These are phyloP conservation scores for Penicillium lividum DNA, from an alignment of 495 filamentous ascomycete species.

Conservation along the genomic window DNA sequence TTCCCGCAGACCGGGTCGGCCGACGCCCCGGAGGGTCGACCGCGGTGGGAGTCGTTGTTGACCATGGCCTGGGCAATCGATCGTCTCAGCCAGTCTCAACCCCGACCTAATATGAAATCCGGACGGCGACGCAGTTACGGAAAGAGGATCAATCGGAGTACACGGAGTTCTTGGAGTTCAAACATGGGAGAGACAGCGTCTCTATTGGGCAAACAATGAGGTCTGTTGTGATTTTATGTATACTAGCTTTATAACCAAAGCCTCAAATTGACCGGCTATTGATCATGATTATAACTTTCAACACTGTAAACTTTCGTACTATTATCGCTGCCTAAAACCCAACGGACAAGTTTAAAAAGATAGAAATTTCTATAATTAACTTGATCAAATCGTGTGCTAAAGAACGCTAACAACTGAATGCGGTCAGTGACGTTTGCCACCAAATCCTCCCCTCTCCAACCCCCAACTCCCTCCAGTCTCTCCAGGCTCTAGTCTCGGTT, in stretches of 20 bases:
- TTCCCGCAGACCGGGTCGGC: slow-evolving; percentile 34
- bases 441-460: slow-evolving; percentile 12
- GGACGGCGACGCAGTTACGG: slow-evolving; percentile 42
- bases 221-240: slow-evolving; percentile 6
- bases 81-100: slow-evolving; percentile 41
- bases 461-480: neutral
- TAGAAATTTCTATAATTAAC: neutral
- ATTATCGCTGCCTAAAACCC: neutral
- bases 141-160: slow-evolving; percentile 29
- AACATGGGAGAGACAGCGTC: slow-evolving; percentile 2
- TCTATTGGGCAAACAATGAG: slow-evolving; percentile 33
- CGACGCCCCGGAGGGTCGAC: slow-evolving; percentile 36
- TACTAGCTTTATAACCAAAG: neutral
- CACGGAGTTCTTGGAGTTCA: slow-evolving; percentile 48
- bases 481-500: neutral
- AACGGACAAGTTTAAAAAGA: neutral
- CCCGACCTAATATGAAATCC: slow-evolving; percentile 30
- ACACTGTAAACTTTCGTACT: neutral
- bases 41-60: slow-evolving; percentile 48
- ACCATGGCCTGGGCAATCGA: slow-evolving; percentile 51
- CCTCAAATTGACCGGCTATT: slow-evolving; percentile 2
- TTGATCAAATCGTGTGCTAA: neutral
- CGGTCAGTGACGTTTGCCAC: slow-evolving; percentile 35
- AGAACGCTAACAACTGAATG: slow-evolving; percentile 22
- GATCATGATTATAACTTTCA: neutral